phyloP scores from a whole-genome alignment of 208 protist genomes.

The Wallacemonas rigidus region DNA sequence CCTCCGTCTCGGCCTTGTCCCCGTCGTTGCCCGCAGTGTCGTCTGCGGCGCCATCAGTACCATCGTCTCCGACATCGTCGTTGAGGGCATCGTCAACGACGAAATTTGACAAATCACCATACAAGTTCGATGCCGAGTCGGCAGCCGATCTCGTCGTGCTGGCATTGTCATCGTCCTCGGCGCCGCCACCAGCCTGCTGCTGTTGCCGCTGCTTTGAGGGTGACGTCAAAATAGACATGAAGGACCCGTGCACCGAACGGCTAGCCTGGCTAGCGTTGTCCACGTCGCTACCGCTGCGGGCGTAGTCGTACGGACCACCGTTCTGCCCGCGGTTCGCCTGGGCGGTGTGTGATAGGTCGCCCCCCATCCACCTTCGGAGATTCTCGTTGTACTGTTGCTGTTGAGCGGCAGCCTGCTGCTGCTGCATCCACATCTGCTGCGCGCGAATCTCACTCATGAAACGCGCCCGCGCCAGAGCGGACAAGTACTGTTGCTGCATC shows the following conservation, averaged over 20 bases:
- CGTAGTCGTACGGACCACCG: neutral
- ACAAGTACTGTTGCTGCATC: slow-evolving; percentile 14
- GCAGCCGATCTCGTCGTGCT: neutral
- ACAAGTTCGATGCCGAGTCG: neutral
- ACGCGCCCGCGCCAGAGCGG: neutral
- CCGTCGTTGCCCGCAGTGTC: neutral
- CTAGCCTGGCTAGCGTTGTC: neutral
- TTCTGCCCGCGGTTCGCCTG: neutral
- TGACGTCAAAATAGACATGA: slow-evolving; percentile 2
- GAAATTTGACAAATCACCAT: slow-evolving; percentile 1
- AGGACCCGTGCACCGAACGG: slow-evolving; percentile 3
- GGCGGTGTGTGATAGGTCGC: neutral
- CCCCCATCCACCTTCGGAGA: slow-evolving; percentile 6
- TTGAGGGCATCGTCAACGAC: neutral
- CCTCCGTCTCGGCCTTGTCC: too few relatives aligned
- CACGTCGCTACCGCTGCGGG: neutral
- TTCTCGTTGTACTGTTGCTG: slow-evolving; percentile 10
- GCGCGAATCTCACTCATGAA: slow-evolving; percentile 5
- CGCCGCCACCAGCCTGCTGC: too few relatives aligned
- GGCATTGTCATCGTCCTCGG: neutral
- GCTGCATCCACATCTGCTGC: slow-evolving; percentile 14
- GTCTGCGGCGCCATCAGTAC: neutral
- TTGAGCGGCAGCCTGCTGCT: neutral
- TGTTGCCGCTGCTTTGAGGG: neutral
- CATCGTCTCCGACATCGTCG: neutral